Evolutionary conservation across 257 asterid species (phyloP), one percentile per base, ranked within the genome.

Genomic region (Solanum microdontum): DNA sequence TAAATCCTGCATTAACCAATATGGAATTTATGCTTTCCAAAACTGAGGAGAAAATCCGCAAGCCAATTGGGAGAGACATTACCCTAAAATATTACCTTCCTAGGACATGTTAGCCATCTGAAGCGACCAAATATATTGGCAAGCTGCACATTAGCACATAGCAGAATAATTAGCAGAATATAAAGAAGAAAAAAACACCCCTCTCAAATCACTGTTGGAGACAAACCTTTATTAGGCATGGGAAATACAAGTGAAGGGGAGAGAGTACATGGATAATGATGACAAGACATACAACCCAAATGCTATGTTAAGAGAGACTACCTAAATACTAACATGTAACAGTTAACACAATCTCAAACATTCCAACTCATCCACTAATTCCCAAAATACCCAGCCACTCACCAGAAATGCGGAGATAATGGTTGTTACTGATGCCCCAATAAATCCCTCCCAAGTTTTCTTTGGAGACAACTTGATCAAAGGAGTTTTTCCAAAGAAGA

Each of bases 381-480:
- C n/a, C 69, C 43, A 36, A 62, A 58, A 83, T 55, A 80, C 28
- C 9, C 69, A 87, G 72, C 43, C 37, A 79, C 94, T 91, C 82
- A 94, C 98, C 93, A 94, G 84, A 91, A 95, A 95, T 84, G 98
- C 98, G 17, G 96, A 92, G 89, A 94, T 88, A 88, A 95, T 86
- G 58, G 98, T 95, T 83, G 97, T 89, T 86, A 94, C 88, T 83
- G 98, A 95, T 83, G 98, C 98, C 90, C 98, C 98, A 73, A 95
- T 94, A 91, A 95, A 95, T 87, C 98, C 98, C 89, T 95, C 98
- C 98, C 98, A 95, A 51, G 98, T 95, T 92, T 95, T 95, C 92
- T 95, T 94, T 4, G 98, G 98, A 23, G 98, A 95, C 84, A 95
- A 88, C 92, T 95, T 93, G 91, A 94, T 95, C 87, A 94, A 90